These are phyloP conservation scores for Diaporthe vexans DNA, from an alignment of 2,329 filamentous ascomycete genomes.

Conservation along the genomic window DNA sequence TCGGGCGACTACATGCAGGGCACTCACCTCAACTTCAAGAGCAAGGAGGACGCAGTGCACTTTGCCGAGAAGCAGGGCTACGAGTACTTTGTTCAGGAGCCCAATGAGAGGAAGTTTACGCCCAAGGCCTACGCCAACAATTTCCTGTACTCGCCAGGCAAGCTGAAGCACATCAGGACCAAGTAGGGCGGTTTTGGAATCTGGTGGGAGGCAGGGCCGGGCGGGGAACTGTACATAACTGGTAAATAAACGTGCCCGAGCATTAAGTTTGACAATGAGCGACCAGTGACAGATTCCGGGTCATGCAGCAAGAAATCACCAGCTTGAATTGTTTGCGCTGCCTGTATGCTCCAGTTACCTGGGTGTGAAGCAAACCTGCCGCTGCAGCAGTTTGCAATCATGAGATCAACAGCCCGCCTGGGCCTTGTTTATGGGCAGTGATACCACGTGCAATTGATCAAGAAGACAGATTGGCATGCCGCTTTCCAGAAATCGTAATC, in stretches of 20 bases:
- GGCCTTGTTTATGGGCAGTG: not conserved
- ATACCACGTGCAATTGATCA: not conserved
- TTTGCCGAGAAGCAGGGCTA: constrained; percentile 99
- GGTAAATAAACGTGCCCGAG: constrained; percentile 20
- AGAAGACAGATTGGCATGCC: not conserved
- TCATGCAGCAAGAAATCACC: not conserved
- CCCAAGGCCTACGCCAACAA: constrained; percentile 98
- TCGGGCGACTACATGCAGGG: constrained; percentile 96
- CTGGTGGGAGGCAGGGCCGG: not conserved
- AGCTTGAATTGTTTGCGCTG: not conserved
- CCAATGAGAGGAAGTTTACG: constrained; percentile 85
- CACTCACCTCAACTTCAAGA: constrained; percentile 89
- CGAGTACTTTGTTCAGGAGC: constrained; percentile 98
- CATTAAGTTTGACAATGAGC: not conserved
- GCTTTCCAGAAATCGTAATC: not conserved
- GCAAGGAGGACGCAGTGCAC: constrained; percentile 92
- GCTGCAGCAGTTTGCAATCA: not conserved
- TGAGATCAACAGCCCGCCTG: not conserved
- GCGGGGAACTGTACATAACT: constrained; percentile 38
- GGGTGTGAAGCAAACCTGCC: not conserved
- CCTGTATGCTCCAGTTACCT: not conserved
- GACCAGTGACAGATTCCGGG: not conserved
- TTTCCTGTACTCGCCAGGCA: constrained; percentile 87
- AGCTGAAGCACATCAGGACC: constrained; percentile 88
- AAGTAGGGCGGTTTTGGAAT: constrained; percentile 67